A percentile compares a stretch with the other conserved stretches of the same genome.
phyloP scores from a whole-genome alignment of 768 basidiomycete species.

The Coprinellus micaceus region DNA sequence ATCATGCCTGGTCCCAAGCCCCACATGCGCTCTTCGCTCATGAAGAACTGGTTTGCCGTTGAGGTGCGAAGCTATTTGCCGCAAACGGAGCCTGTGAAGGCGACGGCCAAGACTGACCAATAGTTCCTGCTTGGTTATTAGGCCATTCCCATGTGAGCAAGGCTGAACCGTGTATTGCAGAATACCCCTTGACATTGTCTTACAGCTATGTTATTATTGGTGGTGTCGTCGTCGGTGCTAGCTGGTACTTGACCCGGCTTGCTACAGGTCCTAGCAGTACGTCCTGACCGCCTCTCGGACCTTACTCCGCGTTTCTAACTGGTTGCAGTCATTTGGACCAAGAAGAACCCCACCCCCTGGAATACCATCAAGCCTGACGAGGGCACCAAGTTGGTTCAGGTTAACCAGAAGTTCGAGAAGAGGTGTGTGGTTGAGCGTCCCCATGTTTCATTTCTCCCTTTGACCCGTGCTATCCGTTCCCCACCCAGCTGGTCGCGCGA shows the following conservation, averaged over 20 bases:
- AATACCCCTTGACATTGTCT: not conserved
- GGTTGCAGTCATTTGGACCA: slow-evolving; percentile 50
- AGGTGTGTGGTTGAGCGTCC: slow-evolving; percentile 41
- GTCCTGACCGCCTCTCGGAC: slow-evolving; percentile 17
- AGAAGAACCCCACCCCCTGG: slow-evolving; percentile 86
- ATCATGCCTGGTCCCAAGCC: slow-evolving; percentile 22
- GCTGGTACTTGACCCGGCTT: slow-evolving; percentile 65
- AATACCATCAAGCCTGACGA: slow-evolving; percentile 74
- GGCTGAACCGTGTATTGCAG: not conserved
- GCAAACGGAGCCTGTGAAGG: too few species aligned
- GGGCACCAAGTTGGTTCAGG: slow-evolving; percentile 64
- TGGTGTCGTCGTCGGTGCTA: slow-evolving; percentile 52
- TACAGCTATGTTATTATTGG: slow-evolving; percentile 49
- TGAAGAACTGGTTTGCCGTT: slow-evolving; percentile 72
- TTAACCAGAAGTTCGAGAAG: slow-evolving; percentile 74
- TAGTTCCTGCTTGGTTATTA: slow-evolving; percentile 20
- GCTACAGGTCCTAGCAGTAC: slow-evolving; percentile 55
- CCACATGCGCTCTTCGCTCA: slow-evolving; percentile 35
- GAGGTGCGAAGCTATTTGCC: slow-evolving; percentile 53
- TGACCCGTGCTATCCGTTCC: not conserved
- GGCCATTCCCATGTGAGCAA: slow-evolving; percentile 52
- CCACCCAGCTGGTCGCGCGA: slow-evolving; percentile 67
- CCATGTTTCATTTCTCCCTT: slow-evolving; percentile 1
- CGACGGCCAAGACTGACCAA: too few species aligned
- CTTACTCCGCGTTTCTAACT: slow-evolving; percentile 2